Base-by-base conservation (phyloP, 768 basidiomycete genomes). In the Terana coerulea region DNA sequence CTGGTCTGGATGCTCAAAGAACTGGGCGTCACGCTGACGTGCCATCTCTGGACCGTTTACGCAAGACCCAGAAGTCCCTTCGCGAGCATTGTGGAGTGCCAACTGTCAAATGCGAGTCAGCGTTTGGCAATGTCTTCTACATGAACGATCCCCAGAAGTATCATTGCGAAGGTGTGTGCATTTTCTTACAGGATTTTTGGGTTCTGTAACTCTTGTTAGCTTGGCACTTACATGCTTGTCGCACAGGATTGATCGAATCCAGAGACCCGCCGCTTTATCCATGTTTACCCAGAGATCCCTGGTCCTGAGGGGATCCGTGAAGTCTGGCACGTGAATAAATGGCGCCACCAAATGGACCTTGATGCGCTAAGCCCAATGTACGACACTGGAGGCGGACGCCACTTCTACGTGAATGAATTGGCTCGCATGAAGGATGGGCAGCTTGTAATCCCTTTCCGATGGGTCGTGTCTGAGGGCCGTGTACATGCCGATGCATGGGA, bases 1-100 rank as follows among this genome's bases (percentile, higher is more conserved):
- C 60, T 71, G 29, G 44, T 71, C 0, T 70, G 67, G 68, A 60
- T 61, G 2, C 67, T 71, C 66, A 49, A 54, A 3, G 61, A 70
- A 43, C 34, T 60, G 64, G 7, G 61, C 63, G n/a, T n/a, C n/a
- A n/a, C n/a, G n/a, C n/a, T n/a, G n/a, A n/a, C n/a, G n/a, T n/a
- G n/a, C n/a, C n/a, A n/a, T n/a, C n/a, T n/a, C n/a, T n/a, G n/a
- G n/a, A n/a, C n/a, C n/a, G n/a, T n/a, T n/a, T n/a, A n/a, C n/a
- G n/a, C n/a, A n/a, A n/a, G n/a, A n/a, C n/a, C 34, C 60, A 55
- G 9, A 54, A 68, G 54, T 69, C 30, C 44, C 46, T 15, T 55
- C 57, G 1, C 52, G 70, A 0, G 60, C 66, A 2, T 59, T 24
- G 44, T 47, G 8, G 69, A 72, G 52, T 53, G 19, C 2, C 31